Evolutionary conservation across 352 stramenopile genomes (phyloP).

Genomic region (Phytopythium helicoides): DNA sequence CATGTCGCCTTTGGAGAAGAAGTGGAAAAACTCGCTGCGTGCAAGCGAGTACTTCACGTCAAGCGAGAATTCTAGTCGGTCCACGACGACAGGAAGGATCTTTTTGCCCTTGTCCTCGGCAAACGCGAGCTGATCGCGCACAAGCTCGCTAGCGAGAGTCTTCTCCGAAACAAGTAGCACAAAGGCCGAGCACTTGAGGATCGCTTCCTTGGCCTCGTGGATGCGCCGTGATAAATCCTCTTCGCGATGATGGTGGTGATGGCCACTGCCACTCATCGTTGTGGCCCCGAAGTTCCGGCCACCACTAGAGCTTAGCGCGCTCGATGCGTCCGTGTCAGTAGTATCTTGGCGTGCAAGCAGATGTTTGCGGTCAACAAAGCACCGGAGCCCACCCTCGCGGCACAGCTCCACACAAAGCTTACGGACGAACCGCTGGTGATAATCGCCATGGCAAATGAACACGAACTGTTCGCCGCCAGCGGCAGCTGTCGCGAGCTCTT

Average conservation of each 20-base stretch:
- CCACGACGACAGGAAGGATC: slow-evolving; percentile 72
- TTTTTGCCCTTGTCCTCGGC: slow-evolving; percentile 84
- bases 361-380: slow-evolving; percentile 63
- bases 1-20: slow-evolving; percentile 78
- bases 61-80: slow-evolving; percentile 59
- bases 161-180: slow-evolving; percentile 74
- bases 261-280: not conserved
- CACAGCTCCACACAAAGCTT: slow-evolving; percentile 71
- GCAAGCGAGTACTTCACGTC: slow-evolving; percentile 82
- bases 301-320: not conserved
- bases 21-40: slow-evolving; percentile 78
- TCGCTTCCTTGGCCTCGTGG: slow-evolving; percentile 78
- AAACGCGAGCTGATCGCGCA: slow-evolving; percentile 80
- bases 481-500: slow-evolving; percentile 49
- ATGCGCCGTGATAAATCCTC: slow-evolving; percentile 72
- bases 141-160: slow-evolving; percentile 63
- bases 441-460: slow-evolving; percentile 82
- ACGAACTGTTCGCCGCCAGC: slow-evolving; percentile 72
- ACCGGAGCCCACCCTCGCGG: slow-evolving; percentile 58
- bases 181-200: slow-evolving; percentile 79
- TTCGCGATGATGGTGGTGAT: slow-evolving; percentile 11
- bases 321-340: slow-evolving; percentile 1
- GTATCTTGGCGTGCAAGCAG: slow-evolving; percentile 9
- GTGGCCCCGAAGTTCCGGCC: not conserved
- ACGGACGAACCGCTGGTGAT: slow-evolving; percentile 66